Evolutionary conservation across 495 filamentous ascomycete genomes (phyloP).

Genomic region (Tetracladium setigerum): DNA sequence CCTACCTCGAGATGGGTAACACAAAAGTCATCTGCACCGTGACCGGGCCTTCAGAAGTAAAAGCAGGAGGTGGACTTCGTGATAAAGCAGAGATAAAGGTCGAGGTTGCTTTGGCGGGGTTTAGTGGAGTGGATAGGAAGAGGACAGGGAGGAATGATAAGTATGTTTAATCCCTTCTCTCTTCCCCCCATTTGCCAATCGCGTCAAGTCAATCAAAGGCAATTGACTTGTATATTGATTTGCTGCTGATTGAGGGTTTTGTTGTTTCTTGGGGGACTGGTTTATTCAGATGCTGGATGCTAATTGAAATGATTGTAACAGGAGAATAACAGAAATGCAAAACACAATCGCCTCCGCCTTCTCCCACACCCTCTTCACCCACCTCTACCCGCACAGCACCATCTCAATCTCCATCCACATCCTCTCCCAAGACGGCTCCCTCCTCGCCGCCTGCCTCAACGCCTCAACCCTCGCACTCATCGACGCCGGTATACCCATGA

Average conservation of each 20-base stretch:
- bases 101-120: slow-evolving; percentile 78
- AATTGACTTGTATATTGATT: too few relatives aligned
- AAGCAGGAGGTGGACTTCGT: slow-evolving; percentile 31
- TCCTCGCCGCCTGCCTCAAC: slow-evolving; percentile 86
- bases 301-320: slow-evolving; percentile 21
- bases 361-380: slow-evolving; percentile 63
- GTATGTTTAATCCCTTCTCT: slow-evolving; percentile 37
- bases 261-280: too few relatives aligned
- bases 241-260: too few relatives aligned
- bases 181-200: too few relatives aligned
- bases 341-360: slow-evolving; percentile 69
- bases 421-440: slow-evolving; percentile 82
- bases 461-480: slow-evolving; percentile 87
- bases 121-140: slow-evolving; percentile 81
- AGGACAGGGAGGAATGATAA: slow-evolving; percentile 65
- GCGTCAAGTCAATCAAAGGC: too few relatives aligned
- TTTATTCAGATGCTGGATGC: neutral
- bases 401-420: slow-evolving; percentile 79
- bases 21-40: slow-evolving; percentile 94
- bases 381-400: slow-evolving; percentile 83
- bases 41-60: slow-evolving; percentile 67
- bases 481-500: slow-evolving; percentile 93
- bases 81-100: slow-evolving; percentile 62
- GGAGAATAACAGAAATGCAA: slow-evolving; percentile 74
- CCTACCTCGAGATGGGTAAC: slow-evolving; percentile 91